A percentile compares a stretch with the other conserved stretches of the same genome.
These are phyloP conservation scores for Grosmannia clavigera DNA, from an alignment of 2,329 filamentous ascomycete species.

Conservation along the genomic window DNA sequence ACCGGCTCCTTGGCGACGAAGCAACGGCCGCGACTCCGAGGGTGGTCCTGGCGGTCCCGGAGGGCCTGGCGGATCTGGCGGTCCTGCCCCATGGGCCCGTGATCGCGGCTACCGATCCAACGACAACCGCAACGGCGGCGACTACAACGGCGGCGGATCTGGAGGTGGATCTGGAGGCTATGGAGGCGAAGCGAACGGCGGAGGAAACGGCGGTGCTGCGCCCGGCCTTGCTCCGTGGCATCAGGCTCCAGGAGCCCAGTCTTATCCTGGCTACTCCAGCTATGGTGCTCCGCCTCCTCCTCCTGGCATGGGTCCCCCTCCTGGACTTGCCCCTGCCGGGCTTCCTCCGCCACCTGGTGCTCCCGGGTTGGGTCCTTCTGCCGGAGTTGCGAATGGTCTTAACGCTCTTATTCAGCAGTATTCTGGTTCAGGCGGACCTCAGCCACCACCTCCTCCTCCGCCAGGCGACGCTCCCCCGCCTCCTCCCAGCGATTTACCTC, in stretches of 20 bases:
- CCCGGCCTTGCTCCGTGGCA: constrained; percentile 39
- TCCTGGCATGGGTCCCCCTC: constrained; percentile 23
- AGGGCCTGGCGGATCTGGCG: constrained; percentile 22
- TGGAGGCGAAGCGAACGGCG: constrained; percentile 13
- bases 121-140: constrained; percentile 28
- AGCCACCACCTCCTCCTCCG: constrained; percentile 10
- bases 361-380: constrained; percentile 26
- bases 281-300: constrained; percentile 35
- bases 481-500: constrained; percentile 23
- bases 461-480: constrained; percentile 20
- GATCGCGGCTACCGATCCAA: constrained; percentile 41
- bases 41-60: background rate
- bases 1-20: constrained; percentile 67
- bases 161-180: constrained; percentile 10
- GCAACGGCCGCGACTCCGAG: constrained; percentile 38
- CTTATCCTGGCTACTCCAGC: constrained; percentile 19
- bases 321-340: constrained; percentile 5
- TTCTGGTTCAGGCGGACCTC: constrained; percentile 14
- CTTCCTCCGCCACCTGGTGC: constrained; percentile 8
- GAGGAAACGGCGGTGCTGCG: constrained; percentile 32
- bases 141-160: constrained; percentile 15
- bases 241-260: constrained; percentile 21
- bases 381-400: constrained; percentile 41
- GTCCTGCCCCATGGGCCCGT: constrained; percentile 47
- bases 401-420: constrained; percentile 56